These are phyloP conservation scores for Umbilicus rupestris DNA, from an alignment of 164 flowering plant species.

Conservation along the genomic window DNA sequence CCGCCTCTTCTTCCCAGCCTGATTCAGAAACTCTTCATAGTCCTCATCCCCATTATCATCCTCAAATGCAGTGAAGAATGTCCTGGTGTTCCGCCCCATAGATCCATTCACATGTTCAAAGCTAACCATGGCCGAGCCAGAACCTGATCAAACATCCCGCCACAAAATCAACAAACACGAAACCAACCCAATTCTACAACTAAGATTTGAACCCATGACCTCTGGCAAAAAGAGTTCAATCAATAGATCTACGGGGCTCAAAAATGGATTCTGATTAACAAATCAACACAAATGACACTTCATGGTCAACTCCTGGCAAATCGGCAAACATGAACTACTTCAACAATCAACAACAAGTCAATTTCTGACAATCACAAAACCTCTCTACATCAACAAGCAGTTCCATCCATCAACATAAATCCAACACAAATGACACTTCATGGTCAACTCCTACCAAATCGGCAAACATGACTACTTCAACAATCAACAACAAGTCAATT, in stretches of 20 bases:
- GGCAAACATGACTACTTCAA: background rate
- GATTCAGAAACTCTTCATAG: conserved; percentile 48
- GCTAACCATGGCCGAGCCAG: conserved; percentile 49
- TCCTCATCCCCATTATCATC: conserved; percentile 57
- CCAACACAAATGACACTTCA: no score
- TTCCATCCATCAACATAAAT: no score
- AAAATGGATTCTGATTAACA: background rate
- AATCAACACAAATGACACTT: no score
- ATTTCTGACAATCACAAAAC: background rate
- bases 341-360: background rate
- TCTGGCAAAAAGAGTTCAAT: background rate
- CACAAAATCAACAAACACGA: conserved; percentile 3
- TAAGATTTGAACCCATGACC: background rate
- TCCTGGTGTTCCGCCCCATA: conserved; percentile 15
- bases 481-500: background rate
- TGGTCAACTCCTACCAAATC: background rate
- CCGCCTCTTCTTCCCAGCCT: conserved; percentile 71
- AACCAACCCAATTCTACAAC: no score
- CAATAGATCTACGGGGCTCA: background rate
- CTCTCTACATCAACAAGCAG: background rate
- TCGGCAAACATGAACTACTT: background rate
- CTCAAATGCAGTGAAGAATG: conserved; percentile 40
- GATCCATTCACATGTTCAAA: conserved; percentile 37
- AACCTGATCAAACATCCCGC: conserved; percentile 28
- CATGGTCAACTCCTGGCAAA: background rate